Conservation (phyloP, 208 protist species). For the Trypanosoma lewisi region DNA sequence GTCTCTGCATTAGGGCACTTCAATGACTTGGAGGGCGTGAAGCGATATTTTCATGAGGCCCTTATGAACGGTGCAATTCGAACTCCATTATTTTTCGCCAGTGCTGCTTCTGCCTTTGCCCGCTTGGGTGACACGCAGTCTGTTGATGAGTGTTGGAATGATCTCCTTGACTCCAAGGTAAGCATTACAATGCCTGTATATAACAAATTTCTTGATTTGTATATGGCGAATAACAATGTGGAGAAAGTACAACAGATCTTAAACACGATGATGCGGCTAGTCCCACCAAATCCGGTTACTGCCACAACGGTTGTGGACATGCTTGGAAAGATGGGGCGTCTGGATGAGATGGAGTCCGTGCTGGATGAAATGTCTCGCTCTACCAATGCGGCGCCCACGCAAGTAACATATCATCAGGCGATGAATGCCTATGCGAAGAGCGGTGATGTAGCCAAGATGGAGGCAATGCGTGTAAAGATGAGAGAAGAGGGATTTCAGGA, state of each 20-base stretch:
- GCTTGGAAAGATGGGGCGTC: conserved; percentile 89
- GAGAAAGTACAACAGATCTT: conserved; percentile 85
- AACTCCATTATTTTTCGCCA: conserved; percentile 77
- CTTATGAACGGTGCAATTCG: conserved; percentile 40
- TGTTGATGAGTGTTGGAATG: conserved; percentile 79
- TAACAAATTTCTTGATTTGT: conserved; percentile 90
- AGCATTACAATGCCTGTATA: conserved; percentile 85
- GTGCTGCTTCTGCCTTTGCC: conserved; percentile 68
- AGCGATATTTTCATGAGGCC: conserved; percentile 58
- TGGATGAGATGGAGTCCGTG: conserved; percentile 86
- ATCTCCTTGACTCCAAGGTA: conserved; percentile 69
- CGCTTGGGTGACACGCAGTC: conserved; percentile 48
- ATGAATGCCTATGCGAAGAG: conserved; percentile 92
- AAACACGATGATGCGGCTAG: conserved; percentile 88
- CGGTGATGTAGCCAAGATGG: conserved; percentile 87
- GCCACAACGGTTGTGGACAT: conserved; percentile 91
- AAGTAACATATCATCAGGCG: conserved; percentile 88
- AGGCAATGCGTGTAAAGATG: conserved; percentile 61
- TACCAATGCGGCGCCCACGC: conserved; percentile 78
- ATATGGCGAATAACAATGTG: conserved; percentile 83
- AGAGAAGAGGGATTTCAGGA: conserved; percentile 66
- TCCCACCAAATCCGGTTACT: conserved; percentile 87
- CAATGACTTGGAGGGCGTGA: conserved; percentile 64
- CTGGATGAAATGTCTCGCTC: conserved; percentile 87
- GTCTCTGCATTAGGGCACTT: conserved; percentile 63